Evolutionary conservation across 441 rosid species (phyloP).

Genomic region (Erodium trifolium): DNA sequence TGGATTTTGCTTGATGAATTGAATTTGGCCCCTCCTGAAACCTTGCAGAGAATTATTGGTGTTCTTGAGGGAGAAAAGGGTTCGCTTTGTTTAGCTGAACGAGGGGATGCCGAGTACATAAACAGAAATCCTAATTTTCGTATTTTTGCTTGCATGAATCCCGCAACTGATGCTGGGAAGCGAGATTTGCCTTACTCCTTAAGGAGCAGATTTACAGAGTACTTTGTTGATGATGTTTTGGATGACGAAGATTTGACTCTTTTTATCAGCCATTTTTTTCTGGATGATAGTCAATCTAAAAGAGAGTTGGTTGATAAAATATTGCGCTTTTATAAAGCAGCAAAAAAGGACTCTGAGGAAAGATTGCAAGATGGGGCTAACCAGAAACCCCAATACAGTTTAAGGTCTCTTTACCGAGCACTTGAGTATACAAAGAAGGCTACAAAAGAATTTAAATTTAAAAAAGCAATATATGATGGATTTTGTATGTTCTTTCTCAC

Average conservation of each 20-base stretch:
- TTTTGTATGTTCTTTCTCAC: slow-evolving; percentile 90
- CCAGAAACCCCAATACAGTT: slow-evolving; percentile 96
- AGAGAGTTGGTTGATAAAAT: slow-evolving; percentile 47
- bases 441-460: slow-evolving; percentile 47
- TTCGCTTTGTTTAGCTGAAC: slow-evolving; percentile 93
- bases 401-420: slow-evolving; percentile 91
- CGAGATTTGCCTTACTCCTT: slow-evolving; percentile 75
- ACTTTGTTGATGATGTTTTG: slow-evolving; percentile 77
- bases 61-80: slow-evolving; percentile 94
- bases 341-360: slow-evolving; percentile 75
- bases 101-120: slow-evolving; percentile 73
- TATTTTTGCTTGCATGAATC: slow-evolving; percentile 97
- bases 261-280: slow-evolving; percentile 55
- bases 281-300: slow-evolving; percentile 51
- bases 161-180: slow-evolving; percentile 99
- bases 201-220: slow-evolving; percentile 85
- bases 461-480: slow-evolving; percentile 76
- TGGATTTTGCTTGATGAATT: slow-evolving; percentile 99
- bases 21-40: slow-evolving; percentile 95
- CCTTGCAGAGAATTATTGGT: slow-evolving; percentile 80
- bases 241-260: slow-evolving; percentile 68
- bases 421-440: slow-evolving; percentile 77
- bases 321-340: slow-evolving; percentile 64
- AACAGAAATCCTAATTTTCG: slow-evolving; percentile 76
- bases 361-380: slow-evolving; percentile 98